phyloP scores from a whole-genome alignment of 345 rosid species.

The Trapa bicornis region DNA sequence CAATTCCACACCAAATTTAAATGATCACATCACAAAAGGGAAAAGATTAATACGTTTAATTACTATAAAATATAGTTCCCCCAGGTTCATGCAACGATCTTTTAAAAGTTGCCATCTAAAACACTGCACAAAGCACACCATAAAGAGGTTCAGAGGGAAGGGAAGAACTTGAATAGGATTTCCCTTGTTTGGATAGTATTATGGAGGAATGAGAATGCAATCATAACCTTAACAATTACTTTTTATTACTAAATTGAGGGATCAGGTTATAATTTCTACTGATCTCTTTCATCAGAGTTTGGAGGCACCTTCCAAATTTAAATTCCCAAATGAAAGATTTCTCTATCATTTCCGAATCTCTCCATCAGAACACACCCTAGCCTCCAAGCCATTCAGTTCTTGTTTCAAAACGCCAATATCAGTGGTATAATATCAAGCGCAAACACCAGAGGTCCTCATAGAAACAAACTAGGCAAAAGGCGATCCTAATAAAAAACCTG shows the following conservation, averaged over 20 bases:
- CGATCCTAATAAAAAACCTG: not conserved
- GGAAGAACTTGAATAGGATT: too few relatives aligned
- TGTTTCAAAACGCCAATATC: not conserved
- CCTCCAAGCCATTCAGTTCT: not conserved
- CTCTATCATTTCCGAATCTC: too few relatives aligned
- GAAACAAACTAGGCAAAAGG: not conserved
- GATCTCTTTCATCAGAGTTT: too few relatives aligned
- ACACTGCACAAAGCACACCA: slow-evolving; percentile 2
- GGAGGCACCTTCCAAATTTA: too few relatives aligned
- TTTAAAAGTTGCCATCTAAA: not conserved
- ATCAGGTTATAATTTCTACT: too few relatives aligned
- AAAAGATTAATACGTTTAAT: not conserved
- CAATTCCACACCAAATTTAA: not conserved
- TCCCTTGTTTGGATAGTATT: too few relatives aligned
- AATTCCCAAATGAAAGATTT: too few relatives aligned
- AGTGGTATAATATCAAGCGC: not conserved
- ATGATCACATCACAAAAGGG: not conserved
- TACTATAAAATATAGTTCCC: not conserved
- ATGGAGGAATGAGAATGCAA: too few relatives aligned
- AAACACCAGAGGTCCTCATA: not conserved
- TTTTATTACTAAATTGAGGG: too few relatives aligned
- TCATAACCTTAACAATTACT: too few relatives aligned
- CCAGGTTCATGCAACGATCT: not conserved
- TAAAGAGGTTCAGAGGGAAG: too few relatives aligned
- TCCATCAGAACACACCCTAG: not conserved